phyloP scores from a whole-genome alignment of 2,329 filamentous ascomycete species.

The Tolypocladium ophioglossoides region DNA sequence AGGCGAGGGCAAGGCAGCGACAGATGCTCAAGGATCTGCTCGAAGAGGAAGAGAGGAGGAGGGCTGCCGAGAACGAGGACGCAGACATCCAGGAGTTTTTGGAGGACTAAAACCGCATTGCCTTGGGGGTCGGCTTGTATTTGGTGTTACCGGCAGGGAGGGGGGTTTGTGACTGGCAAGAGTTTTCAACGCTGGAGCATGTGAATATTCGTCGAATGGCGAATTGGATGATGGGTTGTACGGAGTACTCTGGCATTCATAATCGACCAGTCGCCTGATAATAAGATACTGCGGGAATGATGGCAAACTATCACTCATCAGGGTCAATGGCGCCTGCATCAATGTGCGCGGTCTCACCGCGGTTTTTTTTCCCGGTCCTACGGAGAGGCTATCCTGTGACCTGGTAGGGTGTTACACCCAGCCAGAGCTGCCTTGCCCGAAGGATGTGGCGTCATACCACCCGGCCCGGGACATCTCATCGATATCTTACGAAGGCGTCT shows the following conservation, averaged over 20 bases:
- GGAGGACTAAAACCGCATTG: constrained; percentile 27
- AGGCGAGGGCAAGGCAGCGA: constrained; percentile 58
- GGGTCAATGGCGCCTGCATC: neutral
- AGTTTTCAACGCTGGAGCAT: neutral
- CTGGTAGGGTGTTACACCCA: neutral
- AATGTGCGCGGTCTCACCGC: neutral
- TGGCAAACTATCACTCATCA: neutral
- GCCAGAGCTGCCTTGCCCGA: neutral
- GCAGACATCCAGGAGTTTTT: constrained; percentile 67
- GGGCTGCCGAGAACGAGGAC: constrained; percentile 55
- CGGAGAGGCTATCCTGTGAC: too few relatives aligned
- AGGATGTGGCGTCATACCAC: neutral
- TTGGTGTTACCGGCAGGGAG: neutral
- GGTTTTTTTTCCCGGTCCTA: too few relatives aligned
- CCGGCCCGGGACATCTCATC: neutral
- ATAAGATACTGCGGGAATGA: neutral
- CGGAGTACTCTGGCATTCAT: neutral
- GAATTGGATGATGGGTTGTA: neutral
- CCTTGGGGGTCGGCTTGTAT: neutral
- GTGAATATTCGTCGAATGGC: neutral
- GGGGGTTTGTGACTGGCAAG: neutral
- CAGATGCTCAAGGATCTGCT: constrained; percentile 55
- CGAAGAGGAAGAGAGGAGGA: constrained; percentile 50
- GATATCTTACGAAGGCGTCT: neutral
- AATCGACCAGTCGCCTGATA: too few relatives aligned